Percentiles rank a stretch among this genome's conserved stretches.
Conservation (phyloP, 108 stramenopile genomes). For the Stephanodiscus triporus region DNA sequence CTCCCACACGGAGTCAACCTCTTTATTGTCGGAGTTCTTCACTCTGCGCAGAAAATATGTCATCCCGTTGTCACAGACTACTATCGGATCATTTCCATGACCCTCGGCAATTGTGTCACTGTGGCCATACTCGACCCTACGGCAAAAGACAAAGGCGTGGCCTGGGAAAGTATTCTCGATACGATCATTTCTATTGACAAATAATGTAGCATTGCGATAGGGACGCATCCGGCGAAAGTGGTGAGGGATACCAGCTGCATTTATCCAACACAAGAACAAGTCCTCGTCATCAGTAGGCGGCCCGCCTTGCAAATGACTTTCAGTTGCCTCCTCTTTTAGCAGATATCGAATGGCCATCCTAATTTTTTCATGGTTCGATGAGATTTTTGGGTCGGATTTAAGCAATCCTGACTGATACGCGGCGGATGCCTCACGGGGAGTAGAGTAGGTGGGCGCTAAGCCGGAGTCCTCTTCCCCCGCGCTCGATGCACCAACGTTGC, state of each 20-base stretch:
- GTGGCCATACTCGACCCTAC: conserved; percentile 10
- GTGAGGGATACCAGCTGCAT: conserved; percentile 27
- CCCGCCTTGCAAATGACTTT: background rate
- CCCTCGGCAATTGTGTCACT: background rate
- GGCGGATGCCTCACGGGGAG: conserved; percentile 19
- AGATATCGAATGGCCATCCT: conserved; percentile 48
- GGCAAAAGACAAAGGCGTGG: conserved; percentile 75
- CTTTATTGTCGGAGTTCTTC: background rate
- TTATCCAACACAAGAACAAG: conserved; percentile 40
- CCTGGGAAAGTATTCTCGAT: conserved; percentile 67
- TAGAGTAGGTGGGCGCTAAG: background rate
- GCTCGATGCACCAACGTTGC: too few relatives aligned
- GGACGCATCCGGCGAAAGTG: conserved; percentile 28
- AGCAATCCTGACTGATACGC: conserved; percentile 26
- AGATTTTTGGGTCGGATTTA: conserved; percentile 12
- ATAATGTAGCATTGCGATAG: background rate
- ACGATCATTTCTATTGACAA: conserved; percentile 53
- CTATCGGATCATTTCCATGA: conserved; percentile 9
- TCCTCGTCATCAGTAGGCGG: background rate
- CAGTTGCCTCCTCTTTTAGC: background rate
- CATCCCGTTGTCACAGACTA: background rate
- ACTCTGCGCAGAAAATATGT: conserved; percentile 12
- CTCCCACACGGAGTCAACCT: background rate
- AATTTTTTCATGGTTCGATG: conserved; percentile 14
- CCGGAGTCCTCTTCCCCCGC: too few relatives aligned